These are phyloP conservation scores for Flagelloscypha sp. DNA, from an alignment of 768 basidiomycete genomes.

Conservation along the genomic window DNA sequence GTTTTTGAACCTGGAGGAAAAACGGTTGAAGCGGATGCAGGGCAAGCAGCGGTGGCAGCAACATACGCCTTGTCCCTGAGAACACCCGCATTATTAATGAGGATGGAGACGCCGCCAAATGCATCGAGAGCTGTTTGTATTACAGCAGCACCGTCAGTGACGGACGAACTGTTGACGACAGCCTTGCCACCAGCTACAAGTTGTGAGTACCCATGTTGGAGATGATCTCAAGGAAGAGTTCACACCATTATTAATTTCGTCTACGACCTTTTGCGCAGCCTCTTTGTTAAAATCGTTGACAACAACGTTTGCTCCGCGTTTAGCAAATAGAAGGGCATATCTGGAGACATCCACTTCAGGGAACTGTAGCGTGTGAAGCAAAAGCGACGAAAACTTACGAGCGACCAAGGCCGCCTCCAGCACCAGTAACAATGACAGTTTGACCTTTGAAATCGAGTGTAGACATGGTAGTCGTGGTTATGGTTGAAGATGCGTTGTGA, in stretches of 20 bases:
- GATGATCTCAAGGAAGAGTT: constrained; percentile 3
- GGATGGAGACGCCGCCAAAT: constrained; percentile 77
- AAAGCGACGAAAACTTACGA: constrained; percentile 45
- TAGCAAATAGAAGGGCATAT: constrained; percentile 88
- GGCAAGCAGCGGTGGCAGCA: background rate
- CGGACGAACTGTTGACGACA: constrained; percentile 78
- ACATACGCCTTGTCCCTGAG: constrained; percentile 69
- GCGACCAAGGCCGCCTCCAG: constrained; percentile 90
- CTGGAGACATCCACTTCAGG: constrained; percentile 28
- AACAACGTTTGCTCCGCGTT: constrained; percentile 87
- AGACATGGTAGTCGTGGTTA: constrained; percentile 29
- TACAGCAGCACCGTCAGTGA: constrained; percentile 78
- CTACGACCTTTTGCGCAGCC: constrained; percentile 87
- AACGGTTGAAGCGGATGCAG: constrained; percentile 1
- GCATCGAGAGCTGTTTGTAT: constrained; percentile 78
- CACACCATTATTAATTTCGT: constrained; percentile 76
- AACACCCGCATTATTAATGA: constrained; percentile 96
- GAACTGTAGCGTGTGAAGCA: background rate
- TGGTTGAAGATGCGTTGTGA: background rate
- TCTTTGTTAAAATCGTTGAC: constrained; percentile 89
- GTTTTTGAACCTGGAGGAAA: constrained; percentile 73
- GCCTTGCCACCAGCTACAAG: constrained; percentile 80
- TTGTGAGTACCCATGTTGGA: constrained; percentile 1
- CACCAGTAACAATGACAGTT: constrained; percentile 92
- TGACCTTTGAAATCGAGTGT: constrained; percentile 72